Evolutionary conservation across 164 flowering plant species (phyloP).

Genomic region (Euptelea pleiosperma): DNA sequence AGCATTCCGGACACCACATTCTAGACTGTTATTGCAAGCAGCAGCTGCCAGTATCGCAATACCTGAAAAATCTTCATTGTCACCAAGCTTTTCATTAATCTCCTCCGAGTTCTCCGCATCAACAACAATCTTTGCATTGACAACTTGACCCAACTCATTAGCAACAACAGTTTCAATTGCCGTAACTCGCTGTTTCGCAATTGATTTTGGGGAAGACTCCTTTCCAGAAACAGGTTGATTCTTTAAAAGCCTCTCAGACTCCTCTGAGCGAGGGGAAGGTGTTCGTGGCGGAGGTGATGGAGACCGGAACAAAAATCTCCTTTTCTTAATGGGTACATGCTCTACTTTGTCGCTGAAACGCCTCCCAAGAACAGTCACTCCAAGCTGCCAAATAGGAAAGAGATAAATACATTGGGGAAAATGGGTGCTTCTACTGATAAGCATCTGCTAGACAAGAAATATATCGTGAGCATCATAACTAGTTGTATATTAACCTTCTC

Average conservation of each 20-base stretch:
- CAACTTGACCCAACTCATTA: slow-evolving; percentile 9
- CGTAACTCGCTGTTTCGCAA: neutral
- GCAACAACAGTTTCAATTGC: slow-evolving; percentile 4
- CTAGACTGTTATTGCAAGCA: slow-evolving; percentile 48
- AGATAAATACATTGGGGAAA: neutral
- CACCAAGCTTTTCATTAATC: slow-evolving; percentile 14
- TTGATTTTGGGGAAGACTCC: slow-evolving; percentile 10
- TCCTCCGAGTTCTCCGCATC: slow-evolving; percentile 11
- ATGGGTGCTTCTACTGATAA: neutral
- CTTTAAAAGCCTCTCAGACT: slow-evolving; percentile 15
- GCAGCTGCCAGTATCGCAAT: slow-evolving; percentile 66
- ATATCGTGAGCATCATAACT: neutral
- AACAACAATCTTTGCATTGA: slow-evolving; percentile 9
- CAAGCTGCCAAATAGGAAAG: slow-evolving; percentile 40
- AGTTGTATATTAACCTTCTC: slow-evolving; percentile 47
- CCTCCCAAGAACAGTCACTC: slow-evolving; percentile 44
- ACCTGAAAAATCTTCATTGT: slow-evolving; percentile 54
- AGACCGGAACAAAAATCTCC: slow-evolving; percentile 42
- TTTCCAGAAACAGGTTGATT: slow-evolving; percentile 14
- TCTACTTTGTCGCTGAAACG: slow-evolving; percentile 47
- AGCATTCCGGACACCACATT: slow-evolving; percentile 15
- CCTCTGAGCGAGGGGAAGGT: slow-evolving; percentile 24
- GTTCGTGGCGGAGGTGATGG: slow-evolving; percentile 41
- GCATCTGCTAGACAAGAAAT: neutral
- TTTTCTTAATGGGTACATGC: slow-evolving; percentile 69